A percentile compares a stretch with the other conserved stretches of the same genome.
phyloP scores from a whole-genome alignment of 345 rosid genomes.

The Hirschfeldia incana region DNA sequence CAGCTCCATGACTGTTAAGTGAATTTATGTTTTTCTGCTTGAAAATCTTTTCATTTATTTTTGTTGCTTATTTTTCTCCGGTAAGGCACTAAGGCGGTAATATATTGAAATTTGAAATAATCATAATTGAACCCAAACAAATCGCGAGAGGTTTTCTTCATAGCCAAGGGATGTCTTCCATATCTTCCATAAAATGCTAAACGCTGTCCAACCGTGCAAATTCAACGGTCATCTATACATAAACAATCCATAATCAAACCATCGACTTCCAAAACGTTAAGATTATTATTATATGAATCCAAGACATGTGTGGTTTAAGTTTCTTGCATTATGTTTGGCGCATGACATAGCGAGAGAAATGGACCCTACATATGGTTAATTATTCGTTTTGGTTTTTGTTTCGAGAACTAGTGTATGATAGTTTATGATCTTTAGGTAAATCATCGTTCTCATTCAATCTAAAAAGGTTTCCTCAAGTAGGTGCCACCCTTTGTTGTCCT shows the following conservation, averaged over 20 bases:
- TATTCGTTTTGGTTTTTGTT: not conserved
- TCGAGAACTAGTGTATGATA: not conserved
- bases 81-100: too few species aligned
- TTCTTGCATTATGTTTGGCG: not conserved
- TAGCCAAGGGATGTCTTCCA: too few species aligned
- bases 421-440: not conserved
- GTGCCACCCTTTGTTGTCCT: constrained; percentile 55
- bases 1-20: not conserved
- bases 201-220: constrained; percentile 6
- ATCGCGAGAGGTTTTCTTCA: too few species aligned
- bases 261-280: too few species aligned
- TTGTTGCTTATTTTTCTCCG: not conserved
- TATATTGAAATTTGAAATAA: too few species aligned
- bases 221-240: too few species aligned
- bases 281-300: too few species aligned
- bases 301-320: constrained; percentile 18
- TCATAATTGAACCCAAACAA: too few species aligned
- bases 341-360: constrained; percentile 2
- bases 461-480: constrained; percentile 60
- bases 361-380: constrained; percentile 2
- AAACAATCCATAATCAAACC: too few species aligned
- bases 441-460: constrained; percentile 34
- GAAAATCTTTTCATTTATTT: not conserved
- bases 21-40: not conserved
- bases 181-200: constrained; percentile 4